Evolutionary conservation across 495 filamentous ascomycete species (phyloP).

Genomic region (Xylaria flabelliformis): DNA sequence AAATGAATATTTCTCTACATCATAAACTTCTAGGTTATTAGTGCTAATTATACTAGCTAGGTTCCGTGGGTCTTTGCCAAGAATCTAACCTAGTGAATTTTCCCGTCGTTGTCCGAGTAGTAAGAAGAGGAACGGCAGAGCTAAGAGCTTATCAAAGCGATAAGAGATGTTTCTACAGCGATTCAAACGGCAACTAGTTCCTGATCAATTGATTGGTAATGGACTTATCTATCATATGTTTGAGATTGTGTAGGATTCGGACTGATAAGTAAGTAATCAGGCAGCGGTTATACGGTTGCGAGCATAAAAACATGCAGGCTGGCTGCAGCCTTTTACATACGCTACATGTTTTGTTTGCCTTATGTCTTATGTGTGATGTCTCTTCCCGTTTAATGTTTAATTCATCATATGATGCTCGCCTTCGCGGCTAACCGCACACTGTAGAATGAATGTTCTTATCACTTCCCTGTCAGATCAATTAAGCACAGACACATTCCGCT

Average conservation of each 20-base stretch:
- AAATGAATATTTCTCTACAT: too few species aligned
- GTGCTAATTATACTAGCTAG: too few species aligned
- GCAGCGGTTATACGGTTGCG: background rate
- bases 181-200: background rate
- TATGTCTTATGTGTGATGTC: background rate
- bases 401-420: background rate
- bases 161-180: background rate
- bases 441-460: background rate
- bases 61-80: too few species aligned
- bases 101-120: background rate
- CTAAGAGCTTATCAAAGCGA: background rate
- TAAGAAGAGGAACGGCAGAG: background rate
- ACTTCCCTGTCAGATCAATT: background rate
- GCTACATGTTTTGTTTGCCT: background rate
- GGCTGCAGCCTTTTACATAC: background rate
- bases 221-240: background rate
- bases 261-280: background rate
- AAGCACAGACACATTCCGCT: background rate
- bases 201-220: background rate
- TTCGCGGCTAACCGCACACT: background rate
- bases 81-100: too few species aligned
- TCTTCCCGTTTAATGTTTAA: background rate
- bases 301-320: background rate
- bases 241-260: background rate
- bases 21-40: background rate